Evolutionary conservation across 176 grass and related monocot genomes (phyloP), one percentile per base, ranked within the genome.

Genomic region (Rhipidocladum racemiflorum): DNA sequence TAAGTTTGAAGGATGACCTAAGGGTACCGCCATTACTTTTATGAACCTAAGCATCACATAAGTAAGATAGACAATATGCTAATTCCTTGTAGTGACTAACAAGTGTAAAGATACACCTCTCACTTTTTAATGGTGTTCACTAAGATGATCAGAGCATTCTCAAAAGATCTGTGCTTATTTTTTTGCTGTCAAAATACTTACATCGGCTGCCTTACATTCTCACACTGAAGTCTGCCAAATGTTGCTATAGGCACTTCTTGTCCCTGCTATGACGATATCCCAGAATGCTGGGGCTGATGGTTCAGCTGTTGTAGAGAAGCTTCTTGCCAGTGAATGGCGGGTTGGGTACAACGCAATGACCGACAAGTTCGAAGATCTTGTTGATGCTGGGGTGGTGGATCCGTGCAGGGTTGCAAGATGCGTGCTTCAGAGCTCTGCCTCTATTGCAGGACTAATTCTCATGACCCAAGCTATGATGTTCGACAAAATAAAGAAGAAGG

Each of bases 311-410:
- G 92, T 95, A 6, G 90, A 90, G 86, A 98, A 91, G 66, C 87
- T 98, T 84, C 86, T 93, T 6, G 69, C 68, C 0, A 87, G 85
- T 23, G 75, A 93, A 36, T 98, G 90, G 86, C 67, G 71, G 29
- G 68, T 93, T 74, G 95, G 95, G n/a, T 98, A 95, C 79, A 93
- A 98, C 25, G 92, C 86, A 11, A 89, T 94, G 90, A 93, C 88
- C 0, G 86, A 64, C 75, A 61, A 69, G 30, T 91, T 90, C 24
- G 92, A 94, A 84, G 90, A 98, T 68, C 90, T 98, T 23, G 44
- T 98, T 56, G 21, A 89, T 50, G 91, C 83, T 9, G 95, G 95
- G 17, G 88, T 98, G 68, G 86, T 95, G 11, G 95, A 98, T n/a
- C 95, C 92, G 21, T 92, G 86, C 64, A 91, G 83, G 78, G 95